Conservation (phyloP, 345 rosid genomes). For the Litchi chinensis region DNA sequence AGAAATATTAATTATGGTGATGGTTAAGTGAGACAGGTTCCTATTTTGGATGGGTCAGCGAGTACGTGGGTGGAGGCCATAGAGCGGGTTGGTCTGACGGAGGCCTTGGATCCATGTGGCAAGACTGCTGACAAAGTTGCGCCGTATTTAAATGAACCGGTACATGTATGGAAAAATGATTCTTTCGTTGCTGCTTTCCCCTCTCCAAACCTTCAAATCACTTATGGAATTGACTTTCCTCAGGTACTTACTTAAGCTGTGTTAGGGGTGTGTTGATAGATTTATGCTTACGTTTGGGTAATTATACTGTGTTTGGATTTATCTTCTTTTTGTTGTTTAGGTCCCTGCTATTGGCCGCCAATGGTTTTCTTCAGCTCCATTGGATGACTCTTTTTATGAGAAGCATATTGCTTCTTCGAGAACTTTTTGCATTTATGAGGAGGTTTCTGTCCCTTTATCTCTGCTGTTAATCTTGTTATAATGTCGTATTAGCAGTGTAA, state of each 20-base stretch:
- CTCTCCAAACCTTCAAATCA: conserved; percentile 53
- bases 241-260: conserved; percentile 39
- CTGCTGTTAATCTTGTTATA: neutral
- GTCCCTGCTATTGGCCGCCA: conserved; percentile 75
- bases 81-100: conserved; percentile 55
- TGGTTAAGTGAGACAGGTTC: conserved; percentile 54
- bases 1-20: neutral
- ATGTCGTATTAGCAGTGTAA: neutral
- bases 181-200: conserved; percentile 75
- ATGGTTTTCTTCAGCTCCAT: conserved; percentile 69
- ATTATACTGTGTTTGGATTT: neutral
- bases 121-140: conserved; percentile 55
- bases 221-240: conserved; percentile 82
- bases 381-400: conserved; percentile 45
- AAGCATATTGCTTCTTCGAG: conserved; percentile 67
- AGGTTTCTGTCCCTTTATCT: conserved; percentile 46
- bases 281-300: neutral
- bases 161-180: conserved; percentile 59
- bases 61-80: conserved; percentile 71
- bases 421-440: conserved; percentile 83
- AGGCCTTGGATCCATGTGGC: conserved; percentile 54
- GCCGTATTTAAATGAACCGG: conserved; percentile 59
- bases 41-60: conserved; percentile 90
- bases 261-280: neutral
- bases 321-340: conserved; percentile 28